These are phyloP conservation scores for Kodamaea sp. DNA, from an alignment of 1,139 yeast genomes.

Conservation along the genomic window DNA sequence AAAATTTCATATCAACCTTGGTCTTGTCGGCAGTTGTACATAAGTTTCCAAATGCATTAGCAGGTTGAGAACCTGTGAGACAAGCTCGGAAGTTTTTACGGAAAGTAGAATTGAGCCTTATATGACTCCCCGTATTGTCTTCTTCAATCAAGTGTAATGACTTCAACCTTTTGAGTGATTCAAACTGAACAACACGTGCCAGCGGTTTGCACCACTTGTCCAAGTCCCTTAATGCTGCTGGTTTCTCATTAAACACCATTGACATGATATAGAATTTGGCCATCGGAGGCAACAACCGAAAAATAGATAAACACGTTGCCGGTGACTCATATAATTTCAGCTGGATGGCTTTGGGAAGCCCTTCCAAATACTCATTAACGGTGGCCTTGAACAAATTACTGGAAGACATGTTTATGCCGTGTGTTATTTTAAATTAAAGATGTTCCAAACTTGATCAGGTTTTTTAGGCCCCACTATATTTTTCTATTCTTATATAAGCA, in stretches of 20 bases:
- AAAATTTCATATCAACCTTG: slow-evolving; percentile 56
- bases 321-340: slow-evolving; percentile 74
- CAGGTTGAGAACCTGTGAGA: slow-evolving; percentile 67
- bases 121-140: slow-evolving; percentile 47
- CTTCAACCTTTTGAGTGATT: slow-evolving; percentile 73
- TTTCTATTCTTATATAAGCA: not conserved
- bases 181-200: slow-evolving; percentile 56
- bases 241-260: slow-evolving; percentile 76
- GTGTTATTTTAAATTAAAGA: no score
- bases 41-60: slow-evolving; percentile 45
- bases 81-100: slow-evolving; percentile 76
- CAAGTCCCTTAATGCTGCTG: slow-evolving; percentile 62
- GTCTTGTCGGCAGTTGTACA: slow-evolving; percentile 34
- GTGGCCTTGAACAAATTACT: slow-evolving; percentile 61
- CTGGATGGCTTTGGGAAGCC: slow-evolving; percentile 80
- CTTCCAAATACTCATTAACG: slow-evolving; percentile 86
- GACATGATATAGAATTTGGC: slow-evolving; percentile 89
- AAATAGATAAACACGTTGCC: slow-evolving; percentile 90
- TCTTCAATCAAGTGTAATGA: slow-evolving; percentile 75
- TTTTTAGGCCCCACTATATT: not conserved
- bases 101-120: slow-evolving; percentile 70
- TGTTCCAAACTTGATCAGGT: not conserved
- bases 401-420: slow-evolving; percentile 25
- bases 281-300: slow-evolving; percentile 78
- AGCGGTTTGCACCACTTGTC: slow-evolving; percentile 73